phyloP scores from a whole-genome alignment of 129 eudicot genomes.

The Flaveria sonorensis region DNA sequence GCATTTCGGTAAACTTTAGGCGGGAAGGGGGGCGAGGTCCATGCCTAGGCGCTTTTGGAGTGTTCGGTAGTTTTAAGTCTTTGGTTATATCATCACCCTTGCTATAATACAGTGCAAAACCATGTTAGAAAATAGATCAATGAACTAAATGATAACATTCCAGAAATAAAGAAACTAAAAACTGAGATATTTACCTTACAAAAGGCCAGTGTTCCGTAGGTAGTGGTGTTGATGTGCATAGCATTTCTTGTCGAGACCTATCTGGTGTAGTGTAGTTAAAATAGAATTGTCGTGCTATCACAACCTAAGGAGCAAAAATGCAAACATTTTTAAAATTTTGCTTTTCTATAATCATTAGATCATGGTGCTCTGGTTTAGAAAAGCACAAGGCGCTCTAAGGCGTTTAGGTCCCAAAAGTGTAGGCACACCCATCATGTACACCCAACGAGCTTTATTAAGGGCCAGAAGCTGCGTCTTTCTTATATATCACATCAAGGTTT shows the following conservation, averaged over 20 bases:
- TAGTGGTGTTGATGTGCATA: conserved; percentile 77
- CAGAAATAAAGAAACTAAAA: not conserved
- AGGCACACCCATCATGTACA: too few relatives aligned
- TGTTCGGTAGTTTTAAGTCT: conserved; percentile 52
- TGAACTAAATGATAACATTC: not conserved
- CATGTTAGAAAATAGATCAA: not conserved
- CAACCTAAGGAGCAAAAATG: conserved; percentile 49
- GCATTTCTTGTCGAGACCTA: conserved; percentile 85
- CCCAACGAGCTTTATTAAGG: too few relatives aligned
- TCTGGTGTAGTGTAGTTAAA: conserved; percentile 96
- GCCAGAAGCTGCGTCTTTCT: too few relatives aligned
- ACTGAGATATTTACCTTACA: conserved; percentile 42
- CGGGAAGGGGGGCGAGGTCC: conserved; percentile 99
- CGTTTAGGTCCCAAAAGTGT: too few relatives aligned
- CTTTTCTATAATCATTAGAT: conserved; percentile 1
- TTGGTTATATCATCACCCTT: conserved; percentile 58
- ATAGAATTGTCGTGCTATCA: conserved; percentile 70
- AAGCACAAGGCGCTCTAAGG: too few relatives aligned
- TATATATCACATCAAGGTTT: too few relatives aligned
- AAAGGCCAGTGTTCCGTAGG: conserved; percentile 92
- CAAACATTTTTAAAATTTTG: not conserved
- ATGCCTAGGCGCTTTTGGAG: conserved; percentile 96
- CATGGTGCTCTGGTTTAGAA: not conserved
- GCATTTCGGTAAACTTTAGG: conserved; percentile 72
- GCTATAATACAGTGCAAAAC: conserved; percentile 41